phyloP scores from a whole-genome alignment of 371 early-diverging fungal genomes.

The Choanephora cucurbitarum region DNA sequence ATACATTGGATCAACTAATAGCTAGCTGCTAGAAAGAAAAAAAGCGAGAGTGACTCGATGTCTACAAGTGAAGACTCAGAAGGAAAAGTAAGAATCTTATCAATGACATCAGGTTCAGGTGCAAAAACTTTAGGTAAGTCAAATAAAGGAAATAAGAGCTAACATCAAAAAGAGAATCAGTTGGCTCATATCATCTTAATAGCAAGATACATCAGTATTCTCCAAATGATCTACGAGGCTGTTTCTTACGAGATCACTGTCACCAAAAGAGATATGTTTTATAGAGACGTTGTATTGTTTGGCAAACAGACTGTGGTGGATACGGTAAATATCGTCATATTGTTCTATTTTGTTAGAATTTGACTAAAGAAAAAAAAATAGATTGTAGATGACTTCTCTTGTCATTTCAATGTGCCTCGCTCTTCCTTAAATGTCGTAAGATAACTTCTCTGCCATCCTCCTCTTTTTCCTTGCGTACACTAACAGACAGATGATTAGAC shows the following conservation, averaged over 20 bases:
- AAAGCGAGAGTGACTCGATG: too few species aligned
- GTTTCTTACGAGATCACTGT: slow-evolving; percentile 30
- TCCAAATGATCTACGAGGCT: slow-evolving; percentile 50
- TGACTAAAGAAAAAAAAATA: slow-evolving; percentile 4
- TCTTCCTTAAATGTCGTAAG: slow-evolving; percentile 44
- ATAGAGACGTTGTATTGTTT: slow-evolving; percentile 43
- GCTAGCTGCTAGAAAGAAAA: too few species aligned
- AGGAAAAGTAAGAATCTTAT: too few species aligned
- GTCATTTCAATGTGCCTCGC: slow-evolving; percentile 42
- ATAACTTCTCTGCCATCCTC: too few species aligned
- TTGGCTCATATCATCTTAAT: background rate
- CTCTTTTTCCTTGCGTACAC: too few species aligned
- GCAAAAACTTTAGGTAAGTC: too few species aligned
- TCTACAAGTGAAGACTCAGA: too few species aligned
- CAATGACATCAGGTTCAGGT: too few species aligned
- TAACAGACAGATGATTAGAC: too few species aligned
- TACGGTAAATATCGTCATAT: slow-evolving; percentile 23
- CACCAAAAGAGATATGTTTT: slow-evolving; percentile 51
- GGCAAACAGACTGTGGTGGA: slow-evolving; percentile 37
- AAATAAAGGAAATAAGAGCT: too few species aligned
- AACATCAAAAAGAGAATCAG: too few species aligned
- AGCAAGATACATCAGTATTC: slow-evolving; percentile 44
- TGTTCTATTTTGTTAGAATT: background rate
- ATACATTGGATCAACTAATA: too few species aligned
- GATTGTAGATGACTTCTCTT: slow-evolving; percentile 44